phyloP scores from a whole-genome alignment of 768 basidiomycete genomes.

The Amanita fuliginea region DNA sequence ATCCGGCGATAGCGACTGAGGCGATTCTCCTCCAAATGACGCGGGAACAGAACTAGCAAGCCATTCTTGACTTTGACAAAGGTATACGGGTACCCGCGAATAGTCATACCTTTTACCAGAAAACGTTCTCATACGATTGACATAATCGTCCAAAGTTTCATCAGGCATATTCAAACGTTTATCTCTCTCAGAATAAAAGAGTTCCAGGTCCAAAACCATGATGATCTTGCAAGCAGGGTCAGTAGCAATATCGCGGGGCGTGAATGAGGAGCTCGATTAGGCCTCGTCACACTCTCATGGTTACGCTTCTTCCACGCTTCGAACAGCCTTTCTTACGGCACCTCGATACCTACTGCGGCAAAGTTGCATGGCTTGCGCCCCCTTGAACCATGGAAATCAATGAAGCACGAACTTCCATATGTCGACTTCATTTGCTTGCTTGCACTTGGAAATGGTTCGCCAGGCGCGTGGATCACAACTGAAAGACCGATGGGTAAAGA shows the following conservation, averaged over 20 bases:
- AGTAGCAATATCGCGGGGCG: background rate
- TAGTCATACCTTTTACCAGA: slow-evolving; percentile 12
- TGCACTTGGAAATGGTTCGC: background rate
- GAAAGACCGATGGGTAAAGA: background rate
- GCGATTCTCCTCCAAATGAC: background rate
- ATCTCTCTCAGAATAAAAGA: slow-evolving; percentile 47
- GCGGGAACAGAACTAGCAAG: background rate
- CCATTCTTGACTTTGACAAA: background rate
- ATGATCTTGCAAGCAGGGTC: background rate
- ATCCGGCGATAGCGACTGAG: background rate
- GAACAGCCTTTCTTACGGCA: background rate
- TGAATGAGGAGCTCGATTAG: too few relatives aligned
- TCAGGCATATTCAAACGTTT: slow-evolving; percentile 40
- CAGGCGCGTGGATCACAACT: background rate
- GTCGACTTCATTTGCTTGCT: background rate
- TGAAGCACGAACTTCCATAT: background rate
- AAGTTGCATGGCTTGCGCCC: background rate
- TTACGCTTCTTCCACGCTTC: background rate
- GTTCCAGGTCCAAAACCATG: slow-evolving; percentile 24
- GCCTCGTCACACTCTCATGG: background rate
- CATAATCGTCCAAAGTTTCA: slow-evolving; percentile 39
- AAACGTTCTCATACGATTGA: slow-evolving; percentile 19
- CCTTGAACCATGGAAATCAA: background rate
- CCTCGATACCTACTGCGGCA: background rate
- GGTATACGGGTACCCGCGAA: background rate